Percentiles rank a stretch among this genome's conserved stretches.
These are phyloP conservation scores for Cadophora gregata DNA, from an alignment of 2,329 filamentous ascomycete genomes.

Conservation along the genomic window DNA sequence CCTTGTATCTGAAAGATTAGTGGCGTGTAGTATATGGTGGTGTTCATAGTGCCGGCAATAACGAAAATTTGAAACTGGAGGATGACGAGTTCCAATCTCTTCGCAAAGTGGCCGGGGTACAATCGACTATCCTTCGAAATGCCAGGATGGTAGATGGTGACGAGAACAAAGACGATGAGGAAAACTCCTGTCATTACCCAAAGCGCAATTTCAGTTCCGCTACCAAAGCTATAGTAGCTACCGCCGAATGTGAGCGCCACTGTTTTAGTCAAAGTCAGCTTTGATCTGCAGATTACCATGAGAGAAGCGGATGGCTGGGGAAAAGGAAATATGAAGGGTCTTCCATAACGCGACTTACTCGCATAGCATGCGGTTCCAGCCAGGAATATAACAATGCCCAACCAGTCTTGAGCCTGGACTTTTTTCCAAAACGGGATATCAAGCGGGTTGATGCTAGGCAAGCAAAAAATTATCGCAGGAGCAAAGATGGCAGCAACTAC, in stretches of 20 bases:
- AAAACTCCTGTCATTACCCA: conserved; percentile 51
- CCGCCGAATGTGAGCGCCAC: conserved; percentile 19
- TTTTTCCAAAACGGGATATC: conserved; percentile 6
- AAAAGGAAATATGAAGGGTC: too few species aligned
- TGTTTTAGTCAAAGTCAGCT: background rate
- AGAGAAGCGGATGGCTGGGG: too few species aligned
- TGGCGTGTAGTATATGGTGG: conserved; percentile 30
- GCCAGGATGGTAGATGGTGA: conserved; percentile 9
- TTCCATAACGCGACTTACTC: too few species aligned
- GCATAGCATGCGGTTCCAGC: conserved; percentile 1
- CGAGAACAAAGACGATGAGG: conserved; percentile 10
- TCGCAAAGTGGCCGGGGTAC: conserved; percentile 7
- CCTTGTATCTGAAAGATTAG: background rate
- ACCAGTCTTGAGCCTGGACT: conserved; percentile 39
- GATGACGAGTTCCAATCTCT: background rate
- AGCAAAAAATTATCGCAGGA: conserved; percentile 12
- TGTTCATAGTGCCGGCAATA: conserved; percentile 46
- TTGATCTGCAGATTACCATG: too few species aligned
- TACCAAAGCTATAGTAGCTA: background rate
- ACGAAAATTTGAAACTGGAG: background rate
- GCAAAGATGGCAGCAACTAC: conserved; percentile 14
- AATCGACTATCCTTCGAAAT: background rate
- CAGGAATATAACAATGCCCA: conserved; percentile 33
- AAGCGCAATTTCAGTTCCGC: conserved; percentile 17
- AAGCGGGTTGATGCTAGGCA: conserved; percentile 15